Conservation (phyloP, 2,329 filamentous ascomycete genomes). For the Clarireedia monteithiana region DNA sequence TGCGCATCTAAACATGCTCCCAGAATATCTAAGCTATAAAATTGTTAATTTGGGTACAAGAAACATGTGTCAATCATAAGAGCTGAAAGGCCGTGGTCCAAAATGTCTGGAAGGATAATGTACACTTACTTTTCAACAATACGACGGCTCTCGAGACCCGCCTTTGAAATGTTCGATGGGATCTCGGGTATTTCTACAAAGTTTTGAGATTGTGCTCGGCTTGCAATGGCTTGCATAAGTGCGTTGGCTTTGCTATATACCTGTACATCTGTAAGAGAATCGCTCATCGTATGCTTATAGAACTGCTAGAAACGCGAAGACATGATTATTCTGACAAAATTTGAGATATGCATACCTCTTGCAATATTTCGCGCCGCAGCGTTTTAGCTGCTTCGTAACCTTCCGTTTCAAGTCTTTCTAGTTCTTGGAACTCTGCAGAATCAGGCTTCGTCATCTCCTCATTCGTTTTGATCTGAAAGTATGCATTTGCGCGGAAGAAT, state of each 20-base stretch:
- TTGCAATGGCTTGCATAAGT: conserved; percentile 55
- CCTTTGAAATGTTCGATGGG: conserved; percentile 40
- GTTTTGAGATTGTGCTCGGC: conserved; percentile 42
- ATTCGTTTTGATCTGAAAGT: conserved; percentile 75
- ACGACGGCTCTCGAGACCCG: conserved; percentile 31
- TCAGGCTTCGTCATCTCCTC: conserved; percentile 53
- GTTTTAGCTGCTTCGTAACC: conserved; percentile 72
- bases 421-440: conserved; percentile 55
- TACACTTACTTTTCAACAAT: conserved; percentile 2
- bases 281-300: no score
- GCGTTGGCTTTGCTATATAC: conserved; percentile 44
- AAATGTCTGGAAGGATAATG: no score
- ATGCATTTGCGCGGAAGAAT: conserved; percentile 79
- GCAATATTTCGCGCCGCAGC: conserved; percentile 72
- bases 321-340: conserved; percentile 17
- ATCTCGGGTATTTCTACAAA: conserved; percentile 60
- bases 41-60: not conserved
- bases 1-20: conserved; percentile 63
- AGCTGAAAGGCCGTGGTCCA: no score
- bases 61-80: not conserved
- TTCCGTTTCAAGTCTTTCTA: conserved; percentile 64
- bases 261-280: not conserved
- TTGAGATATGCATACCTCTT: conserved; percentile 32
- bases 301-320: no score
- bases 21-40: conserved; percentile 63